Percentiles rank a stretch among this genome's conserved stretches.
Evolutionary conservation across 169 alveolate species (phyloP).

Genomic region (Neospora caninum): DNA sequence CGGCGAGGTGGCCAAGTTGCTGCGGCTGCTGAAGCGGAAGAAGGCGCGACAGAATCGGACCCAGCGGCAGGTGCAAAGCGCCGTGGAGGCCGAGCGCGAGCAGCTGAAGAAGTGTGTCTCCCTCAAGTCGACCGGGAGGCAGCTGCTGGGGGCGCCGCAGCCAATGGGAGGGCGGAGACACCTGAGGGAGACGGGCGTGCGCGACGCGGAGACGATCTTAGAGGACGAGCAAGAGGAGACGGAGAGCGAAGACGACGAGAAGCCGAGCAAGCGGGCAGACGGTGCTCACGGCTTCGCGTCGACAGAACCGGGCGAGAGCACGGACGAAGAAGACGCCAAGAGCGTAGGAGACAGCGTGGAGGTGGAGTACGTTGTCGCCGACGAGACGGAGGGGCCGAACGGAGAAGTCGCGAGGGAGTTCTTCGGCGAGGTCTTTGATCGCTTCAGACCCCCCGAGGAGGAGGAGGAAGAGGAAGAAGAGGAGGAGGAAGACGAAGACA

Average conservation of each 20-base stretch:
- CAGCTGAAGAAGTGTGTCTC: constrained; percentile 27
- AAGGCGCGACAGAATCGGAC: constrained; percentile 28
- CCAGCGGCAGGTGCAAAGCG: constrained; percentile 26
- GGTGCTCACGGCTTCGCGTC: background rate
- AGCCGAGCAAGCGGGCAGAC: background rate
- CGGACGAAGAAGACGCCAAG: background rate
- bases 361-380: constrained; percentile 33
- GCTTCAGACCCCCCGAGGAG: background rate
- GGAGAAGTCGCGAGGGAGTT: constrained; percentile 26
- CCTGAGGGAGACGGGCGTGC: background rate
- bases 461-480: constrained; percentile 65
- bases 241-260: constrained; percentile 39
- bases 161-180: background rate
- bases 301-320: background rate
- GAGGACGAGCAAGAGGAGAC: constrained; percentile 10
- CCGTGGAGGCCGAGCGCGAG: constrained; percentile 24
- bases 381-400: constrained; percentile 26
- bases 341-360: background rate
- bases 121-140: background rate
- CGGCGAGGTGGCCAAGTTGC: constrained; percentile 32
- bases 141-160: background rate
- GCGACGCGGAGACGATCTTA: background rate
- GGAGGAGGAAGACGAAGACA: constrained; percentile 19
- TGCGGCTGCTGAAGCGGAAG: constrained; percentile 50
- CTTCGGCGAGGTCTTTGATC: constrained; percentile 37